Percentiles rank a stretch among this genome's conserved stretches.
phyloP scores from a whole-genome alignment of 2,329 filamentous ascomycete genomes.

The Colletotrichum sp. region DNA sequence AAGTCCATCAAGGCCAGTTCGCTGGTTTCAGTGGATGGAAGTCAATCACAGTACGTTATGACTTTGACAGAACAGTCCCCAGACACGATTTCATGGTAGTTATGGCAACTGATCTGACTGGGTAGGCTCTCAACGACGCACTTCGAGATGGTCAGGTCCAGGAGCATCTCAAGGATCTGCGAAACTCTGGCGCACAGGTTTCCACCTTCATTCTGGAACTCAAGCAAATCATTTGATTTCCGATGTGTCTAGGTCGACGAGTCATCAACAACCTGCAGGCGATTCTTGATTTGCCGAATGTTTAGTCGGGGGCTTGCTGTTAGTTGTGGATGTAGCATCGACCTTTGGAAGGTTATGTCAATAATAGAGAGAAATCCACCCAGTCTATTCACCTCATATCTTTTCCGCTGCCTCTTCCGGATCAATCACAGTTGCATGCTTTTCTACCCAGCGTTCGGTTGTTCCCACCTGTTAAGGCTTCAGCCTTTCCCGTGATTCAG shows the following conservation, averaged over 20 bases:
- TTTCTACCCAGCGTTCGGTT: no score
- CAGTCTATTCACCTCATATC: background rate
- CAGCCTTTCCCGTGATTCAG: no score
- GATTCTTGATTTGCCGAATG: background rate
- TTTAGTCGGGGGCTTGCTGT: background rate
- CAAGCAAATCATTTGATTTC: background rate
- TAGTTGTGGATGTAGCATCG: background rate
- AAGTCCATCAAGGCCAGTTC: background rate
- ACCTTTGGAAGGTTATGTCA: background rate
- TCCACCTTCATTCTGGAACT: background rate
- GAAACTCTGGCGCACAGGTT: background rate
- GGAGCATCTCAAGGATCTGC: background rate
- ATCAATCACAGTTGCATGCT: background rate
- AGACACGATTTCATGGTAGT: background rate
- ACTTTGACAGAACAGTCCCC: background rate
- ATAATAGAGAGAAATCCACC: background rate
- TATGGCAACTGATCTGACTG: background rate
- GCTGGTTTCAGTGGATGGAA: conserved; percentile 4
- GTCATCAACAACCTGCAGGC: background rate
- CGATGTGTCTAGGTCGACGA: background rate
- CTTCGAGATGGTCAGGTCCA: background rate
- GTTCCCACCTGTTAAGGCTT: no score
- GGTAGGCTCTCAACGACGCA: background rate
- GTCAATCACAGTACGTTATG: background rate
- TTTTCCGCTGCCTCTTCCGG: background rate